phyloP scores from a whole-genome alignment of 352 stramenopile genomes.

The Globisporangium parvum region DNA sequence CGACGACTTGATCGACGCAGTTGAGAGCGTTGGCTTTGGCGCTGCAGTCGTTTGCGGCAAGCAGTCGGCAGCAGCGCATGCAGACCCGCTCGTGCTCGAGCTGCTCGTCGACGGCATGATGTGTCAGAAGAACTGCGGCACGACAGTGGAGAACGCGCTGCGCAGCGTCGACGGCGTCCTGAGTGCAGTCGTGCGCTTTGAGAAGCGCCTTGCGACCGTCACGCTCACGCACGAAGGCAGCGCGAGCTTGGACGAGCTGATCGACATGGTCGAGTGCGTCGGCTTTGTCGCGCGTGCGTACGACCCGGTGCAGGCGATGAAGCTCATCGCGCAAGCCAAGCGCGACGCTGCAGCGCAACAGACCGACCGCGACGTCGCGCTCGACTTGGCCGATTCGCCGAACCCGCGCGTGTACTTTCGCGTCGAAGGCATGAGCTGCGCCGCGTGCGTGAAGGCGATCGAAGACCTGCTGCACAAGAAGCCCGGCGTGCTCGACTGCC shows the following conservation, averaged over 20 bases:
- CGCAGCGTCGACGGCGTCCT: slow-evolving; percentile 68
- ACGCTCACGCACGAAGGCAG: slow-evolving; percentile 38
- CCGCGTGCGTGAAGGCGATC: slow-evolving; percentile 83
- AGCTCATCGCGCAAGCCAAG: slow-evolving; percentile 42
- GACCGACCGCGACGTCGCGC: slow-evolving; percentile 16
- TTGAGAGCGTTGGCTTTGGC: slow-evolving; percentile 77
- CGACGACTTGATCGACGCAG: slow-evolving; percentile 59
- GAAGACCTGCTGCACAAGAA: slow-evolving; percentile 66
- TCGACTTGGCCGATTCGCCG: slow-evolving; percentile 28
- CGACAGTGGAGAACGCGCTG: slow-evolving; percentile 84
- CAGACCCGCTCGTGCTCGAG: slow-evolving; percentile 32
- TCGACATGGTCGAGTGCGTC: slow-evolving; percentile 77
- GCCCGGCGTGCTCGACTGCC: slow-evolving; percentile 64
- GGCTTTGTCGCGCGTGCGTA: slow-evolving; percentile 57
- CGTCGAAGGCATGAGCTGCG: slow-evolving; percentile 84
- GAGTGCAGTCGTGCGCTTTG: slow-evolving; percentile 63
- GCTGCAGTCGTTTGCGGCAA: slow-evolving; percentile 23
- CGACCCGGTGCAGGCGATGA: slow-evolving; percentile 44
- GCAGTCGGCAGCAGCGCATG: not conserved
- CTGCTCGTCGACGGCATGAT: slow-evolving; percentile 92
- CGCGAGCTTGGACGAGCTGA: slow-evolving; percentile 49
- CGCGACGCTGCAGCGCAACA: slow-evolving; percentile 21
- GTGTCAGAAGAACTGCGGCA: slow-evolving; percentile 95
- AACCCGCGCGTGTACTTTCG: slow-evolving; percentile 77
- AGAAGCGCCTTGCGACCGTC: slow-evolving; percentile 58